Conservation (phyloP, 2,329 filamentous ascomycete genomes). For the Claviceps quebecensis region DNA sequence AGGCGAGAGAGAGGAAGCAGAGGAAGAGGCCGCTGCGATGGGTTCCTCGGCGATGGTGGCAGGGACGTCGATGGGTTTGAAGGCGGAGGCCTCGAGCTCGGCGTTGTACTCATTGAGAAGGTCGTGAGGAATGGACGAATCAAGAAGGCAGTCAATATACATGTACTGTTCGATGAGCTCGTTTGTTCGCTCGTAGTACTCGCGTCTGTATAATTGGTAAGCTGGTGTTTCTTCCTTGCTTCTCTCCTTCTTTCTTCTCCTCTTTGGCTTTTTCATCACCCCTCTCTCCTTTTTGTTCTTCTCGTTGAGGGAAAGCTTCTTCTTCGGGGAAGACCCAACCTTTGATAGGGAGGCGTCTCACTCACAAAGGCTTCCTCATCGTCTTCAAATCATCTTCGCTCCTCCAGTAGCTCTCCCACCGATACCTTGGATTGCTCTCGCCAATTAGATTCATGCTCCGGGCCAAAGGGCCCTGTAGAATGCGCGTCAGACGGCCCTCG, state of each 20-base stretch:
- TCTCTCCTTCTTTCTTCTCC: too few species aligned
- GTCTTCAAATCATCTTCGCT: conserved; percentile 56
- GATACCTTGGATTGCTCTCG: conserved; percentile 71
- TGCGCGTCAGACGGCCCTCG: conserved; percentile 43
- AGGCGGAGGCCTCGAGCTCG: conserved; percentile 40
- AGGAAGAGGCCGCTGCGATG: conserved; percentile 16
- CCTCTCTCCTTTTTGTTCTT: background rate
- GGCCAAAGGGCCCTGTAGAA: conserved; percentile 57
- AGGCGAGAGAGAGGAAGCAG: conserved; percentile 7
- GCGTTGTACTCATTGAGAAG: conserved; percentile 76
- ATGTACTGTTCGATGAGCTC: conserved; percentile 80
- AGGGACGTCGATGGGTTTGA: conserved; percentile 47
- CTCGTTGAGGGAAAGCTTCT: too few species aligned
- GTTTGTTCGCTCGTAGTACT: conserved; percentile 86
- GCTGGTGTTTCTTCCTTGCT: too few species aligned
- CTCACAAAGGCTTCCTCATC: conserved; percentile 58
- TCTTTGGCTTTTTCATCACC: background rate
- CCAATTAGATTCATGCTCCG: conserved; percentile 79
- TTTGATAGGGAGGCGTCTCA: background rate
- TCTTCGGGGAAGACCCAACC: background rate
- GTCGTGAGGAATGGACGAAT: conserved; percentile 84
- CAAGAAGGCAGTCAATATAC: conserved; percentile 81
- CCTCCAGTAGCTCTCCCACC: conserved; percentile 80
- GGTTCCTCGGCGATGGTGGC: conserved; percentile 64
- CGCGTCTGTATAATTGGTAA: conserved; percentile 32